Base-by-base conservation (phyloP, 192 early-diverging fungal species). In the Rhizoclosmatium sp. region DNA sequence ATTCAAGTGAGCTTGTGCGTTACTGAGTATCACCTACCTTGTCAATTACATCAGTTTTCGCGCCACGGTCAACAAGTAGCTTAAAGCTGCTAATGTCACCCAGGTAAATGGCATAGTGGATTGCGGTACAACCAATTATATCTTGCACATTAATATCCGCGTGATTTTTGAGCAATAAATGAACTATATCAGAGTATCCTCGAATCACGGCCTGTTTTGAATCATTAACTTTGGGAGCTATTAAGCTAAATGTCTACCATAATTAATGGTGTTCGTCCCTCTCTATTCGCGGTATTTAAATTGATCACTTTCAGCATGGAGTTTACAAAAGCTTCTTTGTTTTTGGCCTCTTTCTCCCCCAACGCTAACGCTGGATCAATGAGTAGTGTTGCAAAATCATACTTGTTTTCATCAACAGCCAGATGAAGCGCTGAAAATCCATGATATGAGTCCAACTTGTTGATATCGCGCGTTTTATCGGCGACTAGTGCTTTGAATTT, bases 361-460 rank as follows among this genome's bases (percentile, higher is more conserved):
- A 79, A 39, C 48, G 58, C 75, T 48, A 39, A 67, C 7, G 39
- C 40, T 2, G 81, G 76, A 47, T 82, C 78, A 49, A 85, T 65
- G 54, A 85, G 65, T 5, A 82, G 31, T 3, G 74, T 64, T 5
- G 61, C 65, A 3, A 82, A 51, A 31, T 85, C 75, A 51, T 65
- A 41, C 59, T 68, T 76, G 74, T 80, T 80, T 56, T 69, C 67
- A 41, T 78, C 69, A n/a, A 71, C 82, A 16, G 85, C 85, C 10
- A 86, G 45, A 60, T 86, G 85, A 41, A 86, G 61, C 1, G 85
- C 85, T 7, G 82, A 81, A 49, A 83, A 79, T 12, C 82, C 67
- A 49, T 86, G 85, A 49, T 76, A 78, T 1, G 82, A 74, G 66
- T 86, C 85, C 16, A 80, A 16, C 58, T 86, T 86, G 74, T 86